phyloP scores from a whole-genome alignment of 257 asterid genomes.

The Fraxinus excelsior region DNA sequence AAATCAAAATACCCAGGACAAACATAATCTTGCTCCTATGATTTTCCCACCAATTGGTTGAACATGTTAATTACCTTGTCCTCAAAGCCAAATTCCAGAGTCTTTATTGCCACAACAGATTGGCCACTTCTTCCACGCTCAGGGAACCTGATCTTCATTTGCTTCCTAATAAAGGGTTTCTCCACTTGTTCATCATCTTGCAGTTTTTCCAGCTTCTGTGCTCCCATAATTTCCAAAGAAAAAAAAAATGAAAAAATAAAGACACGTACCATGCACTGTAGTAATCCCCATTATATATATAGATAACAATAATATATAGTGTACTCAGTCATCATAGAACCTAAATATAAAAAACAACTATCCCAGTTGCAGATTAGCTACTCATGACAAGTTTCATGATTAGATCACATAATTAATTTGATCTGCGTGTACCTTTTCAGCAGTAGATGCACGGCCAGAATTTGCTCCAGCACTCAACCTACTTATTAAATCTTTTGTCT shows the following conservation, averaged over 20 bases:
- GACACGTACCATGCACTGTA: not conserved
- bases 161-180: conserved; percentile 96
- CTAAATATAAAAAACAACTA: not conserved
- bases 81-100: conserved; percentile 72
- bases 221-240: conserved; percentile 20
- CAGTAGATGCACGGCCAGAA: conserved; percentile 98
- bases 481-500: conserved; percentile 70
- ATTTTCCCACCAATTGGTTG: conserved; percentile 6
- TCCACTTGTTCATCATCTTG: conserved; percentile 88
- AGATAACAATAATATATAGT: not conserved
- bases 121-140: conserved; percentile 96
- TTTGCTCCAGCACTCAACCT: conserved; percentile 95
- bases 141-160: conserved; percentile 97
- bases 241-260: no score
- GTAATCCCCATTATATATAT: not conserved
- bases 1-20: not conserved
- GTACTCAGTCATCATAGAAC: not conserved
- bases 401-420: not conserved
- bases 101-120: conserved; percentile 63
- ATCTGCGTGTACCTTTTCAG: conserved; percentile 70
- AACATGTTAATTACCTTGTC: conserved; percentile 62
- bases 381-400: not conserved
- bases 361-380: not conserved
- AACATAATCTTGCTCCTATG: not conserved
- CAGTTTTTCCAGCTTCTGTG: conserved; percentile 95